Conservation (phyloP, 2,329 filamentous ascomycete species). For the Raffaelea albimanens region DNA sequence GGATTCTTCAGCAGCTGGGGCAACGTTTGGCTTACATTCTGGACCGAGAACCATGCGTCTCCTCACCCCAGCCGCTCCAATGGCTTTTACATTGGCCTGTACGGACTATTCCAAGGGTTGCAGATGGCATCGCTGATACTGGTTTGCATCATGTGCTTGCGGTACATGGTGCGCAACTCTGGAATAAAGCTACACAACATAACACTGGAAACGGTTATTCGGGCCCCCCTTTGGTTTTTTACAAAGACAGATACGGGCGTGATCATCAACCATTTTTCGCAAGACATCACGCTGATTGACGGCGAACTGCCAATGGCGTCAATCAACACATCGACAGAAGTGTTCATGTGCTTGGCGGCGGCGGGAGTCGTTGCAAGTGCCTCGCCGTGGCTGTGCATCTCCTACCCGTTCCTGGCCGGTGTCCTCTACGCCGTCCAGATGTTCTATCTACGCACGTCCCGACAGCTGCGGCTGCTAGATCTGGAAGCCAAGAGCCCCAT, state of each 20-base stretch:
- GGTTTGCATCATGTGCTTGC: slow-evolving; percentile 13
- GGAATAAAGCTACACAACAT: slow-evolving; percentile 19
- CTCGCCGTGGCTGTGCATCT: slow-evolving; percentile 23
- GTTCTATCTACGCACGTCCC: slow-evolving; percentile 50
- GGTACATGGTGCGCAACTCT: slow-evolving; percentile 12
- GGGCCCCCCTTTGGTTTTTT: slow-evolving; percentile 23
- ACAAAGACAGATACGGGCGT: slow-evolving; percentile 25
- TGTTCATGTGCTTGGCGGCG: slow-evolving; percentile 15
- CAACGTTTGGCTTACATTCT: slow-evolving; percentile 21
- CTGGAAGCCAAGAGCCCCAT: slow-evolving; percentile 52
- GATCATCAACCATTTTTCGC: slow-evolving; percentile 29
- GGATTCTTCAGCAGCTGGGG: slow-evolving; percentile 17
- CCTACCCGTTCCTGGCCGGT: slow-evolving; percentile 37
- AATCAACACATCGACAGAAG: slow-evolving; percentile 14
- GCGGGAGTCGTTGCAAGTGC: slow-evolving; percentile 20
- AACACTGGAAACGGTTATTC: slow-evolving; percentile 22
- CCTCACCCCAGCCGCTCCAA: slow-evolving; percentile 11
- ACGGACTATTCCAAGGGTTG: slow-evolving; percentile 16
- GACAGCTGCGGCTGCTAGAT: slow-evolving; percentile 51
- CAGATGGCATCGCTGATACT: slow-evolving; percentile 14
- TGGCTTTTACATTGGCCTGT: slow-evolving; percentile 21
- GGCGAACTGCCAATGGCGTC: slow-evolving; percentile 24
- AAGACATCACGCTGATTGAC: slow-evolving; percentile 31
- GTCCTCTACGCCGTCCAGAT: slow-evolving; percentile 42
- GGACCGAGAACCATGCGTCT: slow-evolving; percentile 15